Evolutionary conservation across 2,329 filamentous ascomycete species (phyloP).

Genomic region (Penicillium vulpinum): DNA sequence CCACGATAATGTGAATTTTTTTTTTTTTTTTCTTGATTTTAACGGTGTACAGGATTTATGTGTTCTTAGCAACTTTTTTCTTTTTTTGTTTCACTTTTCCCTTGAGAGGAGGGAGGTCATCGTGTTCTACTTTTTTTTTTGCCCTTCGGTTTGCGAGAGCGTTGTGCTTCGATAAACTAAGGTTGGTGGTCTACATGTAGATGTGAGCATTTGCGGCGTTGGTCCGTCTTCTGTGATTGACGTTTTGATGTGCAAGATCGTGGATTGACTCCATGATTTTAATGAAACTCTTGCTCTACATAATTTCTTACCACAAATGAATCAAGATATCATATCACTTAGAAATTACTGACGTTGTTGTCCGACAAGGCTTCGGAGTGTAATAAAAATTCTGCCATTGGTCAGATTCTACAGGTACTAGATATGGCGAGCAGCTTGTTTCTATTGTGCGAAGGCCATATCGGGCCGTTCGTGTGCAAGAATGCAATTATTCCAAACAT

Average conservation of each 20-base stretch:
- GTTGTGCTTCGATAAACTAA: slow-evolving; percentile 36
- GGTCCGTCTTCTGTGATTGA: slow-evolving; percentile 25
- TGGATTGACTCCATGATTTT: slow-evolving; percentile 25
- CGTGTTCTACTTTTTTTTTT: slow-evolving; percentile 28
- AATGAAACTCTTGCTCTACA: slow-evolving; percentile 23
- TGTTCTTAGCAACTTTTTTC: slow-evolving; percentile 19
- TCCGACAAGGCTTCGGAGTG: background rate
- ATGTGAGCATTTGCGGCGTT: slow-evolving; percentile 45
- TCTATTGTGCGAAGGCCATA: background rate
- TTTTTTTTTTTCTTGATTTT: slow-evolving; percentile 14
- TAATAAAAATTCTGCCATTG: background rate
- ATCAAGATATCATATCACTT: slow-evolving; percentile 3
- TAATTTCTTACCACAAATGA: background rate
- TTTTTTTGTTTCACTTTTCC: slow-evolving; percentile 19
- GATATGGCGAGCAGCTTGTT: background rate
- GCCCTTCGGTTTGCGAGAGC: slow-evolving; percentile 27
- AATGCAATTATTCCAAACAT: background rate
- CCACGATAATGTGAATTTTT: slow-evolving; percentile 13
- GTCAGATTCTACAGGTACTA: background rate
- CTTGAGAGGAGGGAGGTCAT: slow-evolving; percentile 21
- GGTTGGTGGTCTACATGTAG: slow-evolving; percentile 41
- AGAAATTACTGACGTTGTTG: background rate
- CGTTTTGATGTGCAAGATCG: slow-evolving; percentile 19
- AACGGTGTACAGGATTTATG: slow-evolving; percentile 19
- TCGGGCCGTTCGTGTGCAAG: background rate